Percentiles rank a stretch among this genome's conserved stretches.
These are phyloP conservation scores for Penicillium sp. DNA, from an alignment of 2,329 filamentous ascomycete genomes.

Conservation along the genomic window DNA sequence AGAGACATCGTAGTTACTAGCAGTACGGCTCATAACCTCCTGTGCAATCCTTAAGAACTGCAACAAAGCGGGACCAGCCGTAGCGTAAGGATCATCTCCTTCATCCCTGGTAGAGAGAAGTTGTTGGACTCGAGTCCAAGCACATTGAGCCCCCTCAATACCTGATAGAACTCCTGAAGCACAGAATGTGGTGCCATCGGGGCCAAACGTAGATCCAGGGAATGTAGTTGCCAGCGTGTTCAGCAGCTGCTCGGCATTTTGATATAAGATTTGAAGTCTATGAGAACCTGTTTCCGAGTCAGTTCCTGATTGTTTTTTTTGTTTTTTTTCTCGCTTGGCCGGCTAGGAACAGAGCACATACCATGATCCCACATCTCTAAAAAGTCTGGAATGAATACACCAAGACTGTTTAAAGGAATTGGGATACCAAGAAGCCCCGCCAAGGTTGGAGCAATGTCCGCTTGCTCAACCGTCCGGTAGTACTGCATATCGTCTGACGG, in stretches of 20 bases:
- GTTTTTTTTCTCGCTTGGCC: background rate
- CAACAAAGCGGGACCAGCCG: slow-evolving; percentile 27
- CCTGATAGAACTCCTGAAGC: slow-evolving; percentile 23
- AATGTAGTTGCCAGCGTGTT: slow-evolving; percentile 75
- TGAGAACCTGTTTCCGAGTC: slow-evolving; percentile 46
- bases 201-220: slow-evolving; percentile 53
- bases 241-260: slow-evolving; percentile 79
- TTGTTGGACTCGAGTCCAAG: slow-evolving; percentile 56
- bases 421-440: slow-evolving; percentile 85
- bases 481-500: slow-evolving; percentile 74
- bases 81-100: slow-evolving; percentile 15
- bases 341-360: slow-evolving; percentile 36
- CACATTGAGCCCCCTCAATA: slow-evolving; percentile 64
- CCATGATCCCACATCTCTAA: slow-evolving; percentile 71
- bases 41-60: slow-evolving; percentile 73
- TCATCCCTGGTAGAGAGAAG: slow-evolving; percentile 19
- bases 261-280: slow-evolving; percentile 66
- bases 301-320: background rate
- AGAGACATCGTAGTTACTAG: slow-evolving; percentile 83
- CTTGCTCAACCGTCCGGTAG: slow-evolving; percentile 85
- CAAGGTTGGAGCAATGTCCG: slow-evolving; percentile 86
- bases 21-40: slow-evolving; percentile 78
- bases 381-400: slow-evolving; percentile 78
- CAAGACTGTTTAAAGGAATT: slow-evolving; percentile 84
- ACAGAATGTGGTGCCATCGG: slow-evolving; percentile 27